These are phyloP conservation scores for Cubamyces sp. DNA, from an alignment of 768 basidiomycete genomes.

Conservation along the genomic window DNA sequence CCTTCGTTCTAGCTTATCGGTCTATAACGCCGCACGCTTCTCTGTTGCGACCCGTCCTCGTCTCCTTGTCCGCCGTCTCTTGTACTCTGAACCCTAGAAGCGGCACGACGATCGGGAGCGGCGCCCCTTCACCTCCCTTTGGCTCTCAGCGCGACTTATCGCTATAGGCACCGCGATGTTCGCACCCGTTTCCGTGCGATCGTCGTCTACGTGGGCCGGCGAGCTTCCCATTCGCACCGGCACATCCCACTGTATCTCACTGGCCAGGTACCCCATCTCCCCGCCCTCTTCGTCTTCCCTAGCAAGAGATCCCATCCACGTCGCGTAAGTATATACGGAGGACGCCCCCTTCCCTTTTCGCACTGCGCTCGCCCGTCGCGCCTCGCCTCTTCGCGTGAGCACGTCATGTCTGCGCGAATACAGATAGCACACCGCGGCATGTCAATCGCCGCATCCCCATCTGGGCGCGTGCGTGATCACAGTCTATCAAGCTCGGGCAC, in stretches of 20 bases:
- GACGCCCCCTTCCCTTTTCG: neutral
- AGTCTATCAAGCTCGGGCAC: constrained; percentile 1
- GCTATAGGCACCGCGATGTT: constrained; percentile 3
- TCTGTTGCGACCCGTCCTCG: neutral
- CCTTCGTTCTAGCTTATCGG: neutral
- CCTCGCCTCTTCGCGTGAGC: neutral
- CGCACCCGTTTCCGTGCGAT: constrained; percentile 10
- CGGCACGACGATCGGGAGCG: constrained; percentile 10
- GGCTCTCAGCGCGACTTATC: neutral
- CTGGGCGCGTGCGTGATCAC: constrained; percentile 8
- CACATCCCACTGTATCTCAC: neutral
- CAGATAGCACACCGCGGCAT: constrained; percentile 12
- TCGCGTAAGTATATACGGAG: neutral
- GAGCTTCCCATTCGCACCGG: constrained; percentile 1
- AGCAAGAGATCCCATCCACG: no score
- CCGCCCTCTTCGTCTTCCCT: no score
- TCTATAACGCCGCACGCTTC: neutral
- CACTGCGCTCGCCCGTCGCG: neutral
- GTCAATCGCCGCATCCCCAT: constrained; percentile 1
- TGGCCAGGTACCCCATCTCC: no score
- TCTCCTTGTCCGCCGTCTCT: neutral
- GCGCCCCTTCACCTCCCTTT: neutral
- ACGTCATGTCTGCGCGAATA: constrained; percentile 13
- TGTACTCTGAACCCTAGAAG: neutral
- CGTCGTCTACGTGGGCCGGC: neutral